phyloP scores from a whole-genome alignment of 257 asterid genomes.

The Scutellaria baicalensis region DNA sequence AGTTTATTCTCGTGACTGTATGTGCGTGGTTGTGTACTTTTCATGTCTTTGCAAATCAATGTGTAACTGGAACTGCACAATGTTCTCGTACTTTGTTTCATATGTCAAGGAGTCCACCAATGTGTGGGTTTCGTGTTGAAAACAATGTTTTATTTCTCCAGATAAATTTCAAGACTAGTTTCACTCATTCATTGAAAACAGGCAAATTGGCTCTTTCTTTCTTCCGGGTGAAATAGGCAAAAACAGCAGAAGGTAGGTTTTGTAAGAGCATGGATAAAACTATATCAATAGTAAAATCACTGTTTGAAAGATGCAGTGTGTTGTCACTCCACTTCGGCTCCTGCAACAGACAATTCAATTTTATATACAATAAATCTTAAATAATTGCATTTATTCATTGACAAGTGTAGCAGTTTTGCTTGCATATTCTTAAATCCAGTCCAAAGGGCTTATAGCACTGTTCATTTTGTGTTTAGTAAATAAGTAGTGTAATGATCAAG shows the following conservation, averaged over 20 bases:
- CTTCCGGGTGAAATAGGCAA: not conserved
- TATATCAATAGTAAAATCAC: constrained; percentile 7
- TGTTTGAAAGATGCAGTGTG: constrained; percentile 28
- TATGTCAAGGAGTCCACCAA: not conserved
- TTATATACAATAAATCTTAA: not conserved
- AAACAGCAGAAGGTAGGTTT: not conserved
- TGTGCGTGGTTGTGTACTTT: not conserved
- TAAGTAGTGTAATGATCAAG: no score
- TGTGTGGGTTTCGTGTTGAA: not conserved
- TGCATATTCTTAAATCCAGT: not conserved
- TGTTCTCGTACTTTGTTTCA: not conserved
- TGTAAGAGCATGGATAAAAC: not conserved
- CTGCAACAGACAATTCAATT: not conserved
- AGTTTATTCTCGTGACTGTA: not conserved
- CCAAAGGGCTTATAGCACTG: no score
- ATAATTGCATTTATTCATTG: not conserved
- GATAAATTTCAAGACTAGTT: not conserved
- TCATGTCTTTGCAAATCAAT: constrained; percentile 5
- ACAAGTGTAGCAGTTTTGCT: no score
- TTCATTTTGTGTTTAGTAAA: no score
- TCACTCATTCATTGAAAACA: no score
- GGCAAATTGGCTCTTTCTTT: not conserved
- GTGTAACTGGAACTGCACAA: not conserved
- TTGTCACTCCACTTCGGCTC: constrained; percentile 32
- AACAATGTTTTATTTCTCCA: not conserved